Evolutionary conservation across 2,329 filamentous ascomycete species (phyloP), one percentile per base, ranked within the genome.

Genomic region (Ilyonectria robusta): DNA sequence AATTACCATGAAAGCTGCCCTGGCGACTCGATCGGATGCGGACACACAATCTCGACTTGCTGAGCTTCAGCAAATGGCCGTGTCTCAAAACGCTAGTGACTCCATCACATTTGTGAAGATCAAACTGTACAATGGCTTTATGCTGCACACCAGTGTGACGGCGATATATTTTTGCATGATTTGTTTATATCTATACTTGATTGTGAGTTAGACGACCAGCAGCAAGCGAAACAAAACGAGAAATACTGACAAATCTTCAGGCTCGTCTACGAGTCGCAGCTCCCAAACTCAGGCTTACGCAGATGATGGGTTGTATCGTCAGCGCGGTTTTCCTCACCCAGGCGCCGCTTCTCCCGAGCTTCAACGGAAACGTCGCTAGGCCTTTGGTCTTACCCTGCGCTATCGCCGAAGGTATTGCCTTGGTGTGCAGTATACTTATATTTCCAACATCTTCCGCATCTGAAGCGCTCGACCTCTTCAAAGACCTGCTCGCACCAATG

Each of bases 361-460:
- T 84, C 66, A 77, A 73, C 4, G 81, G 80, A 4, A 82, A 71
- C 0, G 57, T 87, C 2, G 71, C 72, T 0, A 26, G 29, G 1
- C 66, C 67, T 3, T 37, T 53, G 0, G 72, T 67, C 0, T 46
- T 67, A 0, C 85, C 85, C 1, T 82, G 81, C 1, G 83, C 82
- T 0, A 79, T 84, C 21, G 84, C 83, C 0, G 77, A 84, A 7
- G 85, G 81, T 0, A 72, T 87, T 0, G 85, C 84, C 1, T 59
- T 83, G 3, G 81, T 77, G 4, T 84, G 81, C 50, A 82, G 79
- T 4, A 56, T 87, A 1, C 61, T 87, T 3, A 77, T 87, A 48
- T 87, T 87, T 59, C 85, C 85, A 0, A 81, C 82, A 44, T 87
- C 85, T 0, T 84, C 85, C 0, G 86, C 85, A 0, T 81, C 82